Percentiles rank a stretch among this genome's conserved stretches.
Conservation (phyloP, 768 basidiomycete species). For the Boletus subparvulus region DNA sequence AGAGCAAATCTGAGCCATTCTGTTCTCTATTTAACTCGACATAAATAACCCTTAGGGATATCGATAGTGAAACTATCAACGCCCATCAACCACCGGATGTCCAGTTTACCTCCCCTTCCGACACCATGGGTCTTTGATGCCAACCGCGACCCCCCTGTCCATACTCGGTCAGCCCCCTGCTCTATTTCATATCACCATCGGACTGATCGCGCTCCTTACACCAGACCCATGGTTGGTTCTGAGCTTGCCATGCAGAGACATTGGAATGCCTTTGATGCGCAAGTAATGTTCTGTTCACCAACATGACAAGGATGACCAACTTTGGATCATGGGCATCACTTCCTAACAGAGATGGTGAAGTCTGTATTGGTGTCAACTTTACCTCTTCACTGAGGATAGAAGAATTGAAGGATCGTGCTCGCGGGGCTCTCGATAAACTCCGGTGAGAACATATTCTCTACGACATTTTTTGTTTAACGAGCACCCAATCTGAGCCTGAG, state of each 20-base stretch:
- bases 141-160: constrained; percentile 7
- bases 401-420: constrained; percentile 9
- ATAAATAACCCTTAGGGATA: too few relatives aligned
- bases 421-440: constrained; percentile 19
- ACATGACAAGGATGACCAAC: neutral
- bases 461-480: too few relatives aligned
- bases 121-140: constrained; percentile 10
- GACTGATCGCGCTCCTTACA: neutral
- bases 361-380: constrained; percentile 19
- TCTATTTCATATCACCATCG: neutral
- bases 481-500: too few relatives aligned
- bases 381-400: constrained; percentile 6
- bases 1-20: too few relatives aligned
- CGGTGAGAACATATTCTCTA: constrained; percentile 4
- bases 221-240: constrained; percentile 17
- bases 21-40: too few relatives aligned
- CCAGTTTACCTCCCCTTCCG: neutral
- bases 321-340: too few relatives aligned
- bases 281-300: neutral
- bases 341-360: constrained; percentile 13
- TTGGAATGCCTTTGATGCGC: constrained; percentile 13
- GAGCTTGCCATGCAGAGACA: constrained; percentile 12
- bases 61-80: neutral
- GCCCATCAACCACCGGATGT: neutral
- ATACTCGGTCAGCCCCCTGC: constrained; percentile 14